These are phyloP conservation scores for Escovopsis sp. DNA, from an alignment of 2,329 filamentous ascomycete species.

Conservation along the genomic window DNA sequence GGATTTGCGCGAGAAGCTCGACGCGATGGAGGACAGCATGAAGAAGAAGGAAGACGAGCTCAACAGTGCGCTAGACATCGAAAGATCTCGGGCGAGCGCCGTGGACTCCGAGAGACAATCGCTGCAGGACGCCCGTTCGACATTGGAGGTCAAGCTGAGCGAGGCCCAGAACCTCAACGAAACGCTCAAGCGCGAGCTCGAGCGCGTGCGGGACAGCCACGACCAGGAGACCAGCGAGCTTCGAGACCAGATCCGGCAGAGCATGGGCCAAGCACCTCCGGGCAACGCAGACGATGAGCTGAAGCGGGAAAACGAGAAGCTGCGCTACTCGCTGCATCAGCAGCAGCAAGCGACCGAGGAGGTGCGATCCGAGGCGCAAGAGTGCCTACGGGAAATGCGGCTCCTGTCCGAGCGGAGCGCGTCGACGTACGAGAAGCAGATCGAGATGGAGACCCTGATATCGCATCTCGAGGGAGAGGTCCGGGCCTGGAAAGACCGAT, in stretches of 20 bases:
- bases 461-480: conserved; percentile 68
- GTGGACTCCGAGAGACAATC: conserved; percentile 52
- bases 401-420: conserved; percentile 67
- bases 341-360: conserved; percentile 78
- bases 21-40: conserved; percentile 53
- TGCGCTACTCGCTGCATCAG: conserved; percentile 50
- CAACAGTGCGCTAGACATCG: conserved; percentile 40
- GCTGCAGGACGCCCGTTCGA: conserved; percentile 49
- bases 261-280: conserved; percentile 9
- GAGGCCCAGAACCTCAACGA: conserved; percentile 65
- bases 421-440: conserved; percentile 66
- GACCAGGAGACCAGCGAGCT: conserved; percentile 47
- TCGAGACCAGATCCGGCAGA: conserved; percentile 37
- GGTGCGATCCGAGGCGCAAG: conserved; percentile 68
- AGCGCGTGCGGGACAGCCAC: conserved; percentile 56
- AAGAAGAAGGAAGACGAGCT: conserved; percentile 61
- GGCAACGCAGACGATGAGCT: conserved; percentile 36
- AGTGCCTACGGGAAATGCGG: conserved; percentile 82
- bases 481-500: conserved; percentile 79
- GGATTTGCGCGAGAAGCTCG: conserved; percentile 59
- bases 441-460: conserved; percentile 61
- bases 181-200: conserved; percentile 66
- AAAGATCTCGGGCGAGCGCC: conserved; percentile 37
- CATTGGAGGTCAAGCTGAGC: conserved; percentile 58
- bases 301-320: conserved; percentile 52